Evolutionary conservation across 768 basidiomycete genomes (phyloP).

Genomic region (Mycena rebaudengoi): DNA sequence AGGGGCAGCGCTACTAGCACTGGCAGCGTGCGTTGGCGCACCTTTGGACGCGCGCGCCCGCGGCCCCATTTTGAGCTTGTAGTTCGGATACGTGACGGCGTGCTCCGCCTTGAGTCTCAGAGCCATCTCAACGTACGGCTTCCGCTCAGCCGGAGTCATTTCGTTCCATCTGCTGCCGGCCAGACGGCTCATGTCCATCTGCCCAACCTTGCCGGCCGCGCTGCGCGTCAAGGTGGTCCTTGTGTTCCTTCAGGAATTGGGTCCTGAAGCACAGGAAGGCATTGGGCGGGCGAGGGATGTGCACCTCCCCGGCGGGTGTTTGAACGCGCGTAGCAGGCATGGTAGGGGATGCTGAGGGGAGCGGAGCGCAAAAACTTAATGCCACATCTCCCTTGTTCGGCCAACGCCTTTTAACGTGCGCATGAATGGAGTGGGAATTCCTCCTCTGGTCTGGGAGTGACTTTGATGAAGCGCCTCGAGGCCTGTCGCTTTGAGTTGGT

Average conservation of each 20-base stretch:
- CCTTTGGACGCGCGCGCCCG: not conserved
- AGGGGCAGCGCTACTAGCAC: not conserved
- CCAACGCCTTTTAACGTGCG: too few species aligned
- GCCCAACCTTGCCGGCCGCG: not conserved
- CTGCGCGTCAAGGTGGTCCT: not conserved
- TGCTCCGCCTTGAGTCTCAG: not conserved
- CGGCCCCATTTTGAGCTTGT: slow-evolving; percentile 3
- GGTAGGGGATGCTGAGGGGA: too few species aligned
- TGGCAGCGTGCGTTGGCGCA: too few species aligned
- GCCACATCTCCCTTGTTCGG: too few species aligned
- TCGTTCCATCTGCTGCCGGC: slow-evolving; percentile 5
- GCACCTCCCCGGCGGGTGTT: too few species aligned
- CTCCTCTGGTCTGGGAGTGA: too few species aligned
- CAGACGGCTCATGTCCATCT: slow-evolving; percentile 4
- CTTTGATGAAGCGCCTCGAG: slow-evolving; percentile 14
- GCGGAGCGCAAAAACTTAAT: too few species aligned
- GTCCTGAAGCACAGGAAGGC: slow-evolving; percentile 19
- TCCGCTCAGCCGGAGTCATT: slow-evolving; percentile 6
- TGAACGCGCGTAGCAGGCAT: too few species aligned
- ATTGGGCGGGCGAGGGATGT: slow-evolving; percentile 15
- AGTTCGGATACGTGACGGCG: slow-evolving; percentile 3
- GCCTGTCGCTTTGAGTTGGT: slow-evolving; percentile 18
- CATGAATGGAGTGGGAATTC: too few species aligned
- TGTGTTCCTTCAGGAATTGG: not conserved
- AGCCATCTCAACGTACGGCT: slow-evolving; percentile 5